These are phyloP conservation scores for Saccharomycopsis sp. DNA, from an alignment of 805 yeast genomes.

Conservation along the genomic window DNA sequence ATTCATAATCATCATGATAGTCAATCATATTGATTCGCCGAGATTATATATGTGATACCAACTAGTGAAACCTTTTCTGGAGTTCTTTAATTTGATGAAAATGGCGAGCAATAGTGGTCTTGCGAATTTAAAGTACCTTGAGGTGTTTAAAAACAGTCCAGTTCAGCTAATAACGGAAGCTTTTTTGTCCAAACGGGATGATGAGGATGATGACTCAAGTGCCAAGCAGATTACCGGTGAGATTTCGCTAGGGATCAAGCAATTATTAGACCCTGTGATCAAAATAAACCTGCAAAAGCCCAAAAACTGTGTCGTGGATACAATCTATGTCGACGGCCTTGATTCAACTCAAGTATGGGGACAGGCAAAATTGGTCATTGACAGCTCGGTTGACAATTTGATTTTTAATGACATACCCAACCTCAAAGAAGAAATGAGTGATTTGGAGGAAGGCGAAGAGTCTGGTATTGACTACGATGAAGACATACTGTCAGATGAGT, in stretches of 20 bases:
- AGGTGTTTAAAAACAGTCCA: neutral
- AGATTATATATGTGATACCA: no score
- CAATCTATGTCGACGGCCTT: constrained; percentile 75
- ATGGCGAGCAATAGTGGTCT: neutral
- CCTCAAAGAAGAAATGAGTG: constrained; percentile 34
- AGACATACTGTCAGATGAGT: constrained; percentile 20
- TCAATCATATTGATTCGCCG: neutral
- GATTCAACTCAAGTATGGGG: constrained; percentile 93
- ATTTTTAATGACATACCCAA: constrained; percentile 50
- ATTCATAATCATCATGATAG: no score
- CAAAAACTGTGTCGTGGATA: constrained; percentile 60
- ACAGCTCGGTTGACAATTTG: constrained; percentile 62
- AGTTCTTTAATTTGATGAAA: no score
- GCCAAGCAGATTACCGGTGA: neutral
- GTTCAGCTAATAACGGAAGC: neutral
- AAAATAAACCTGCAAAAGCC: constrained; percentile 28
- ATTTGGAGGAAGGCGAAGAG: constrained; percentile 17
- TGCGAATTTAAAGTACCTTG: neutral
- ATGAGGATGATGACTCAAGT: neutral
- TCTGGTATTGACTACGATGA: constrained; percentile 19
- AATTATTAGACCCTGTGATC: constrained; percentile 53
- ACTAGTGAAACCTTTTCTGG: no score
- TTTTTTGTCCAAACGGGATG: neutral
- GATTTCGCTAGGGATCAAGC: constrained; percentile 33
- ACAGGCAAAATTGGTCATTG: constrained; percentile 79